Evolutionary conservation across 495 filamentous ascomycete species (phyloP).

Genomic region (Talaromyces proteolyticus): DNA sequence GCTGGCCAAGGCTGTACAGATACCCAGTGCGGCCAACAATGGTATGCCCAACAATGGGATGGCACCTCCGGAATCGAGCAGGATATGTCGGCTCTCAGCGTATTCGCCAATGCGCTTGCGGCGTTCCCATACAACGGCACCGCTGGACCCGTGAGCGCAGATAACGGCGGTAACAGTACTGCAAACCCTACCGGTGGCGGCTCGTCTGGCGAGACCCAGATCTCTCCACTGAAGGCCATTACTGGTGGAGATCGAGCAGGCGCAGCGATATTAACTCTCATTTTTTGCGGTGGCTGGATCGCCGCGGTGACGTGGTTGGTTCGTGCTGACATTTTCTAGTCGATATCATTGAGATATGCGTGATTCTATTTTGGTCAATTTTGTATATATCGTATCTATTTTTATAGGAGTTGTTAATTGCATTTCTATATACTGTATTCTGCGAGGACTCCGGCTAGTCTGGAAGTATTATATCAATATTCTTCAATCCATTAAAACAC

Average conservation of each 20-base stretch:
- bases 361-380: no score
- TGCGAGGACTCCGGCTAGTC: no score
- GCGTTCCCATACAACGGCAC: constrained; percentile 17
- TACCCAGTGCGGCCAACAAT: constrained; percentile 48
- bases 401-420: no score
- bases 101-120: constrained; percentile 49
- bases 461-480: no score
- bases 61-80: constrained; percentile 44
- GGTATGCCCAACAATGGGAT: constrained; percentile 42
- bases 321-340: neutral
- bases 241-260: constrained; percentile 54
- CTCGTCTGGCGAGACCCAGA: constrained; percentile 14
- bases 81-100: constrained; percentile 54
- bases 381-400: neutral
- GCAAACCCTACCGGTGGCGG: constrained; percentile 55
- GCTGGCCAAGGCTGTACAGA: constrained; percentile 56
- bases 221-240: constrained; percentile 27
- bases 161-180: constrained; percentile 58
- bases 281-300: constrained; percentile 48
- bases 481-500: no score
- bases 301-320: constrained; percentile 41
- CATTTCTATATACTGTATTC: no score
- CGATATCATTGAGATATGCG: neutral
- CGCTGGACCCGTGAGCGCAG: constrained; percentile 46
- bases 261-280: constrained; percentile 58